Evolutionary conservation across 2,329 filamentous ascomycete species (phyloP), one percentile per base, ranked within the genome.

Genomic region (Macrophomina phaseolina): DNA sequence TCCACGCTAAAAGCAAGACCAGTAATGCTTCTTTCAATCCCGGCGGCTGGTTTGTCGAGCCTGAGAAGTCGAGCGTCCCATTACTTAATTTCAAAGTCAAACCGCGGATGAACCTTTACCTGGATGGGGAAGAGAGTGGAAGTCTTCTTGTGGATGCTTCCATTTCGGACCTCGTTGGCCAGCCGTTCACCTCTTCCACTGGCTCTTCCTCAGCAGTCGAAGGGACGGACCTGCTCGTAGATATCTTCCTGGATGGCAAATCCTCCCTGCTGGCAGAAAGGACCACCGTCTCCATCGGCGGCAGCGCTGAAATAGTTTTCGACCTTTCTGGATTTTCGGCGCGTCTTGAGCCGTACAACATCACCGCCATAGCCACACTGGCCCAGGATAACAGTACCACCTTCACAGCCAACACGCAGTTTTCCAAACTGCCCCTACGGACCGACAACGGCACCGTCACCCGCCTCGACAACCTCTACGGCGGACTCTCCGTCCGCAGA

Each of bases 71-170:
- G 23, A 56, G 72, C 4, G 70, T 70, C n/a, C 76, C 78, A 4
- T 69, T 82, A 52, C 73, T 85, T 9, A 75, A 82, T 69, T 69
- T 84, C 3, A 75, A 74, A 18, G 68, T 85, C n/a, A 76, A 78
- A 53, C 81, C 83, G n/a, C 80, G 81, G 4, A 81, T 84, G 72
- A 82, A 73, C 55, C 79, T 84, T 5, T 86, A 85, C 72, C 75
- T 80, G 23, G 78, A 73, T 49, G 82, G 83, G 65, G 67, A 68
- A 3, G 67, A 65, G 1, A 81, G 73, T 3, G 71, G 64, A 12
- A 66, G 85, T 85, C 72, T 88, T 85, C 68, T 88, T 85, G 72
- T 88, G 84, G 16, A 86, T 81, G 34, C 83, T 81, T n/a, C 86
- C 85, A 34, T 88, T 83, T 58, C 82, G 82, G 56, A 88, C 70